Evolutionary conservation across 2,329 filamentous ascomycete genomes (phyloP).

Genomic region (Hirsutella thompsonii): DNA sequence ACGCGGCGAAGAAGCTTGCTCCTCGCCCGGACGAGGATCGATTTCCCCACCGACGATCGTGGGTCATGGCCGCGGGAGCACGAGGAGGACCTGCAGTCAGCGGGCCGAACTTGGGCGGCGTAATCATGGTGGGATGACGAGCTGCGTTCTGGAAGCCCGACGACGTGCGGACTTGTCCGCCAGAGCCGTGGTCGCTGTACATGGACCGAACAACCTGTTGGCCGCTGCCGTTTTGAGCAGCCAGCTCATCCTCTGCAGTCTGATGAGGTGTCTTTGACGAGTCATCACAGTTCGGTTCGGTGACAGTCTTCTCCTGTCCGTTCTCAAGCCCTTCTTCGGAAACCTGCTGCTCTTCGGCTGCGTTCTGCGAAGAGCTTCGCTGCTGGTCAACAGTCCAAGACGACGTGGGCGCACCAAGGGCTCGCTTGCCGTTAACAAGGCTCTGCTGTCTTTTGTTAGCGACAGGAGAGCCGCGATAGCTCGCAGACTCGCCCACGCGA

Average conservation of each 20-base stretch:
- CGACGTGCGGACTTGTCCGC: constrained; percentile 1
- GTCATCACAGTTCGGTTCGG: neutral
- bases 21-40: constrained; percentile 11
- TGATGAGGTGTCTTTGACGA: neutral
- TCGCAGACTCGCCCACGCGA: constrained; percentile 13
- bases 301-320: neutral
- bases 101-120: constrained; percentile 18
- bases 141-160: constrained; percentile 13
- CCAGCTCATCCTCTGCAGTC: neutral
- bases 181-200: neutral
- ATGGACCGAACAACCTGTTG: neutral
- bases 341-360: neutral
- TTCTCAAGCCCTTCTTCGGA: neutral
- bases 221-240: neutral
- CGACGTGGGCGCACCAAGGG: neutral
- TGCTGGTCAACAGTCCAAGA: neutral
- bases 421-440: neutral
- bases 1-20: constrained; percentile 5
- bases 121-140: constrained; percentile 7
- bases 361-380: neutral
- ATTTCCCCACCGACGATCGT: constrained; percentile 10
- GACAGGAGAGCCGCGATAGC: neutral
- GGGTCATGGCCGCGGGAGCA: constrained; percentile 11
- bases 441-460: neutral
- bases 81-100: constrained; percentile 15